Percentiles rank a stretch among this genome's conserved stretches.
Evolutionary conservation across 495 filamentous ascomycete species (phyloP).

Genomic region (Xylaria palmicola): DNA sequence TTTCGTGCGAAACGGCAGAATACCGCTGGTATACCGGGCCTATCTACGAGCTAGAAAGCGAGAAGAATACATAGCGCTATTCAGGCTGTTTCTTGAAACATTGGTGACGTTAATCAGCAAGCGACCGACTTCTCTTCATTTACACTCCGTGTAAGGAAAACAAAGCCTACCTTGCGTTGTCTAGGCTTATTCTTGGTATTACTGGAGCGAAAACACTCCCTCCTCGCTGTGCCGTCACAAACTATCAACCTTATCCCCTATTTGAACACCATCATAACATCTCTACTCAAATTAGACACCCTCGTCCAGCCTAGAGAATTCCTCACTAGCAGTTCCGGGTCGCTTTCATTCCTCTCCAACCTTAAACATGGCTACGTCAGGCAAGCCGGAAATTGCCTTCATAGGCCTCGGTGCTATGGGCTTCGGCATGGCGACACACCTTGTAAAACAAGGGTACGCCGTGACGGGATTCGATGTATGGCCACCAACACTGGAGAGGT

Average conservation of each 20-base stretch:
- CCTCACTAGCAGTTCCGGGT: background rate
- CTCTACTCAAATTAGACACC: background rate
- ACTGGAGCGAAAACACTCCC: background rate
- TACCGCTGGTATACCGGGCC: background rate
- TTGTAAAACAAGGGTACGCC: constrained; percentile 64
- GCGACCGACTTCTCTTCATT: background rate
- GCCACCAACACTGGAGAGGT: constrained; percentile 67
- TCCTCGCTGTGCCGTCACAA: background rate
- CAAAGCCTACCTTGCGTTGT: background rate
- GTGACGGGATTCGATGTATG: constrained; percentile 79
- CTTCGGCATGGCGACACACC: constrained; percentile 79
- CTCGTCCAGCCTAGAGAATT: background rate
- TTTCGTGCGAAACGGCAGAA: background rate
- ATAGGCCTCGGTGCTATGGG: constrained; percentile 89
- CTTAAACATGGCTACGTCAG: constrained; percentile 8
- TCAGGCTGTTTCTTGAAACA: constrained; percentile 6
- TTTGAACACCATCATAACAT: background rate
- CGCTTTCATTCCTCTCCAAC: background rate
- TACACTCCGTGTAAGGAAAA: background rate
- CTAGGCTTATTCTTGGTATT: background rate
- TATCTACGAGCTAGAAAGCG: background rate
- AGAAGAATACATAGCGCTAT: background rate
- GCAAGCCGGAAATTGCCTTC: constrained; percentile 64
- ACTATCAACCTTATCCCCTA: background rate
- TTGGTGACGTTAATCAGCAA: background rate